Percentiles rank a stretch among this genome's conserved stretches.
Conservation (phyloP, 768 basidiomycete genomes). For the Neoboletus subvelutipes region DNA sequence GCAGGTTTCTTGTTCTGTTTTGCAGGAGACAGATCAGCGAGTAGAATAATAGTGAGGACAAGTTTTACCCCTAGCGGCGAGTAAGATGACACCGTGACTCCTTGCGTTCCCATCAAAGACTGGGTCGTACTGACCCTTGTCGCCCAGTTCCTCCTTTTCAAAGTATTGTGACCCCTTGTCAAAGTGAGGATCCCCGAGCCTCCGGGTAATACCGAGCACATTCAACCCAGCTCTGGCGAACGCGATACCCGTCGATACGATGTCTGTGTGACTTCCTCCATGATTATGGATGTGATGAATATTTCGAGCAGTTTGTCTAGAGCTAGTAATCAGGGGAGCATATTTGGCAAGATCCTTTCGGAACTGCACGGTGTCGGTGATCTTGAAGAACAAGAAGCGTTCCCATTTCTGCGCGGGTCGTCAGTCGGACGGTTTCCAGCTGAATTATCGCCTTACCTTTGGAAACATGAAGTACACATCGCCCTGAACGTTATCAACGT, state of each 20-base stretch:
- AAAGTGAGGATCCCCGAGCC: not conserved
- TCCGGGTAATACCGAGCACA: too few species aligned
- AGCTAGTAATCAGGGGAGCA: not conserved
- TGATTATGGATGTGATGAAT: not conserved
- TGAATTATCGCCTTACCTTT: not conserved
- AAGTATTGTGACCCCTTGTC: not conserved
- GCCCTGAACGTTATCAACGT: not conserved
- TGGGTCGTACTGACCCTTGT: not conserved
- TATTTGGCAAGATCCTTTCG: not conserved
- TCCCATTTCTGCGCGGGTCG: not conserved
- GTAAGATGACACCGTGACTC: not conserved
- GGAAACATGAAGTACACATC: not conserved
- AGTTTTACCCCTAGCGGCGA: not conserved
- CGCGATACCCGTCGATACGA: not conserved
- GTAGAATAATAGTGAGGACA: not conserved
- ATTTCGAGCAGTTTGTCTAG: not conserved
- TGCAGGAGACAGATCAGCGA: not conserved
- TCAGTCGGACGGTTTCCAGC: not conserved
- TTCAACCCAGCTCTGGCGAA: not conserved
- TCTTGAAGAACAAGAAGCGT: not conserved
- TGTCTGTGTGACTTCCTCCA: not conserved
- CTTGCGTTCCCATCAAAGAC: not conserved
- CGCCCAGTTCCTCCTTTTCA: not conserved
- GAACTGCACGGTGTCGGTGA: not conserved
- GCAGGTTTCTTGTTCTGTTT: not conserved